Conservation (phyloP, 257 asterid genomes). For the Solanum sparsipilum region DNA sequence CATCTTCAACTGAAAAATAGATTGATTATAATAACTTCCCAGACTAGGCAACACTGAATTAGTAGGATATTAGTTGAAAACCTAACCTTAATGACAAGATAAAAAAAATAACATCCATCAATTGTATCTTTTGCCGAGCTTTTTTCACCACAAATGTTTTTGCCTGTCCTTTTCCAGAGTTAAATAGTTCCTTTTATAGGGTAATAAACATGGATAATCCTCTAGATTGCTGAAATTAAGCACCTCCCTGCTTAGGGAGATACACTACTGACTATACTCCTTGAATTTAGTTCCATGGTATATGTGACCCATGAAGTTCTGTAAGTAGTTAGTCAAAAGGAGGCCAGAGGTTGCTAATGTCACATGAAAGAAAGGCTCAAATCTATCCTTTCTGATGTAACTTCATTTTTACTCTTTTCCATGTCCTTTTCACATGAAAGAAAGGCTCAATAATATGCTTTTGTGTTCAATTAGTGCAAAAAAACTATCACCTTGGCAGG, state of each 20-base stretch:
- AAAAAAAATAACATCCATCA: background rate
- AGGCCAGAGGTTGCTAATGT: background rate
- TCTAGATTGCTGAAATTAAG: background rate
- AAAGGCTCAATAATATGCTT: background rate
- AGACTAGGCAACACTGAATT: background rate
- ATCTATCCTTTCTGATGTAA: background rate
- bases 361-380: background rate
- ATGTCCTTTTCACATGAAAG: background rate
- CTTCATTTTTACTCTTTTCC: background rate
- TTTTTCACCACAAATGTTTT: background rate
- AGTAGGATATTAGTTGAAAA: background rate
- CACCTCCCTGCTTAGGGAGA: background rate
- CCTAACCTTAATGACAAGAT: background rate
- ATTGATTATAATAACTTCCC: background rate
- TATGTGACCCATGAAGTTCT: background rate
- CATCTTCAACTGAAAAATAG: background rate
- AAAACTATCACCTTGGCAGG: conserved; percentile 63
- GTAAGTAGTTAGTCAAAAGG: background rate
- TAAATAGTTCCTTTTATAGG: background rate
- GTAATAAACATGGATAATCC: background rate
- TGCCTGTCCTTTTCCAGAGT: background rate
- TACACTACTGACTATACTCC: background rate
- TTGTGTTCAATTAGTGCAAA: background rate
- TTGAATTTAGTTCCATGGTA: background rate
- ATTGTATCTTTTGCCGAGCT: background rate